Percentiles rank a stretch among this genome's conserved stretches.
Conservation (phyloP, 805 yeast species). For the Teunomyces funiuensis region DNA sequence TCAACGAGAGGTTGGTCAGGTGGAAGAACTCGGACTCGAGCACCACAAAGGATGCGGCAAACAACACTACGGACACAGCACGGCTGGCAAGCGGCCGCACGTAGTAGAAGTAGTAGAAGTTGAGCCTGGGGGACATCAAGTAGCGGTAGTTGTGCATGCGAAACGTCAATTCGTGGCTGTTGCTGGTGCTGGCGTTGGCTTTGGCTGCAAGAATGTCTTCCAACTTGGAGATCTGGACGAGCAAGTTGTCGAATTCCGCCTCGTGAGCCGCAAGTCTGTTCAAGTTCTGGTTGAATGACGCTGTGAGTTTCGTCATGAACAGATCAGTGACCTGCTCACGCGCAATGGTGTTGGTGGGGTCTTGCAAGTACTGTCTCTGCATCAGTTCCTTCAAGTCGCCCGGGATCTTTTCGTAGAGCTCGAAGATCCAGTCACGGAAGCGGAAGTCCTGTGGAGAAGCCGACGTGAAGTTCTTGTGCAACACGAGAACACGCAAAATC, state of each 20-base stretch:
- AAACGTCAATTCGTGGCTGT: slow-evolving; percentile 18
- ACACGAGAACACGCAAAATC: slow-evolving; percentile 54
- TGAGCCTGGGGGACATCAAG: slow-evolving; percentile 39
- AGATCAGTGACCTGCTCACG: slow-evolving; percentile 37
- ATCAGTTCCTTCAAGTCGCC: slow-evolving; percentile 31
- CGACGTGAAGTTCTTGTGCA: slow-evolving; percentile 45
- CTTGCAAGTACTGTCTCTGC: slow-evolving; percentile 29
- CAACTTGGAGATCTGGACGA: slow-evolving; percentile 48
- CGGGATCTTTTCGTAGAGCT: slow-evolving; percentile 49
- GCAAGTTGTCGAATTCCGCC: slow-evolving; percentile 54
- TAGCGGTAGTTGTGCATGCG: slow-evolving; percentile 17
- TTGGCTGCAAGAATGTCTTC: slow-evolving; percentile 59
- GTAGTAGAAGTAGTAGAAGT: slow-evolving; percentile 41
- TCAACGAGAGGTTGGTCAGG: slow-evolving; percentile 62
- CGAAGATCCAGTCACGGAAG: slow-evolving; percentile 65
- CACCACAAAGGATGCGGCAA: slow-evolving; percentile 49
- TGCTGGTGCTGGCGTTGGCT: slow-evolving; percentile 15
- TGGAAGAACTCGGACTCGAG: slow-evolving; percentile 77
- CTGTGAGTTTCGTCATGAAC: slow-evolving; percentile 51
- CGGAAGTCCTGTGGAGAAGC: slow-evolving; percentile 31
- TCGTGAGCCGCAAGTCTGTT: slow-evolving; percentile 54
- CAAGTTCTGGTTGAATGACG: slow-evolving; percentile 51
- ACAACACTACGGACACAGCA: slow-evolving; percentile 42
- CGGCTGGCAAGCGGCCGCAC: slow-evolving; percentile 48
- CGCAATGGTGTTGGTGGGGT: slow-evolving; percentile 18